Evolutionary conservation across 2,329 filamentous ascomycete genomes (phyloP).

Genomic region (Fulvia fulva): DNA sequence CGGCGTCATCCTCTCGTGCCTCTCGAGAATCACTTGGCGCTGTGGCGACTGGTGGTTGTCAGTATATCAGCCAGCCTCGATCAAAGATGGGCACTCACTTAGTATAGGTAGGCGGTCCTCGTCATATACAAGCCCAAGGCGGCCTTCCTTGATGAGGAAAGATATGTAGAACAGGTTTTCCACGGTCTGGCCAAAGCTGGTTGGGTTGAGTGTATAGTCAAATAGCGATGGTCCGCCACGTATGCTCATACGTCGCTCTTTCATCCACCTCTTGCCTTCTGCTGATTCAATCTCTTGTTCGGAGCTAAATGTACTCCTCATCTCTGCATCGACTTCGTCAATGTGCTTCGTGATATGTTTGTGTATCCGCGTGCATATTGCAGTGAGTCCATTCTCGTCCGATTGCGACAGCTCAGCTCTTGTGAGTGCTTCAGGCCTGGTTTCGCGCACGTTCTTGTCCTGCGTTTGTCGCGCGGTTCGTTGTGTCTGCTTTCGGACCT

Average conservation of each 20-base stretch:
- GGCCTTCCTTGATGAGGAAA: slow-evolving; percentile 86
- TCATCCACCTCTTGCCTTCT: slow-evolving; percentile 53
- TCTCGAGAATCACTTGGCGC: background rate
- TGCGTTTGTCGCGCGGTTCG: slow-evolving; percentile 67
- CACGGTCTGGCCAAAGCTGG: slow-evolving; percentile 87
- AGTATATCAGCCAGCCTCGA: background rate
- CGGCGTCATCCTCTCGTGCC: background rate
- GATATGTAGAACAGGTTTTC: slow-evolving; percentile 97
- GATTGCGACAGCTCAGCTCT: slow-evolving; percentile 68
- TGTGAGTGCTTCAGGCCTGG: slow-evolving; percentile 71
- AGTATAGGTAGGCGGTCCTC: slow-evolving; percentile 71
- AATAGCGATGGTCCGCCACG: slow-evolving; percentile 74
- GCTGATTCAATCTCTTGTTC: slow-evolving; percentile 34
- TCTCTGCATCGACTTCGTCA: slow-evolving; percentile 37
- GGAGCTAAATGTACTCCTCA: slow-evolving; percentile 27
- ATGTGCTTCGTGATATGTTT: slow-evolving; percentile 47
- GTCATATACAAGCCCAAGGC: slow-evolving; percentile 69
- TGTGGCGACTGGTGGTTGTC: slow-evolving; percentile 2
- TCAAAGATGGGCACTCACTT: slow-evolving; percentile 55
- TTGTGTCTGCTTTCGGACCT: slow-evolving; percentile 65
- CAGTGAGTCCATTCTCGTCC: slow-evolving; percentile 76
- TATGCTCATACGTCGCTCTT: slow-evolving; percentile 60
- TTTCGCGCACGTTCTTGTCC: slow-evolving; percentile 63
- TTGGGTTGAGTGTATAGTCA: slow-evolving; percentile 84
- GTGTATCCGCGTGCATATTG: slow-evolving; percentile 72